phyloP scores from a whole-genome alignment of 768 basidiomycete species.

The Collybiopsis confluens region DNA sequence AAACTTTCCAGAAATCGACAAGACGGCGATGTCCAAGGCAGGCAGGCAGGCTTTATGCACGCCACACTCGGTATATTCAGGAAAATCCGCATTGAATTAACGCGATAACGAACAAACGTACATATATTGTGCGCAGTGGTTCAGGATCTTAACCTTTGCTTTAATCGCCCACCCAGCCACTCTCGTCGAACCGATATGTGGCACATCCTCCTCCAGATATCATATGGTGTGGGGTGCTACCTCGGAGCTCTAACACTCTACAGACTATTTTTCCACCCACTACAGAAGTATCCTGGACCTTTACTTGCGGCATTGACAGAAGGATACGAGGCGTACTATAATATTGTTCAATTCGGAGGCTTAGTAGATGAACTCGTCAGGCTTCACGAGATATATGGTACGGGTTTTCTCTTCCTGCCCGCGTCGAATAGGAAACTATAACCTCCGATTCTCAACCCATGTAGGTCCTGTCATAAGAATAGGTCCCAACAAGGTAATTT shows the following conservation, averaged over 20 bases:
- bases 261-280: slow-evolving; percentile 24
- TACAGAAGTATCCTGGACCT: slow-evolving; percentile 26
- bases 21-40: too few relatives aligned
- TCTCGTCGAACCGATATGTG: too few relatives aligned
- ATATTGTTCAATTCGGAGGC: slow-evolving; percentile 21
- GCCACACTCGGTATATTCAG: too few relatives aligned
- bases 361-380: slow-evolving; percentile 22
- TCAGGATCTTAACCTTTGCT: too few relatives aligned
- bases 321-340: slow-evolving; percentile 25
- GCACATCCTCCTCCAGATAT: not conserved
- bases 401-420: not conserved
- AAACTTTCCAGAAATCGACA: too few relatives aligned
- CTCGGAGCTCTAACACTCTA: slow-evolving; percentile 7
- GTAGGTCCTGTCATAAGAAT: not conserved
- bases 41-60: too few relatives aligned
- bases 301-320: slow-evolving; percentile 21
- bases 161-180: too few relatives aligned
- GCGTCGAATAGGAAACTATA: not conserved
- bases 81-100: too few relatives aligned
- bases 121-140: too few relatives aligned
- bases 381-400: slow-evolving; percentile 24
- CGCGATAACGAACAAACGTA: too few relatives aligned
- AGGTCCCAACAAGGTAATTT: not conserved
- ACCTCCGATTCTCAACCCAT: not conserved
- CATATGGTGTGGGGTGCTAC: not conserved